Base-by-base conservation (phyloP, 768 basidiomycete species). In the Lactifluus pinguis region DNA sequence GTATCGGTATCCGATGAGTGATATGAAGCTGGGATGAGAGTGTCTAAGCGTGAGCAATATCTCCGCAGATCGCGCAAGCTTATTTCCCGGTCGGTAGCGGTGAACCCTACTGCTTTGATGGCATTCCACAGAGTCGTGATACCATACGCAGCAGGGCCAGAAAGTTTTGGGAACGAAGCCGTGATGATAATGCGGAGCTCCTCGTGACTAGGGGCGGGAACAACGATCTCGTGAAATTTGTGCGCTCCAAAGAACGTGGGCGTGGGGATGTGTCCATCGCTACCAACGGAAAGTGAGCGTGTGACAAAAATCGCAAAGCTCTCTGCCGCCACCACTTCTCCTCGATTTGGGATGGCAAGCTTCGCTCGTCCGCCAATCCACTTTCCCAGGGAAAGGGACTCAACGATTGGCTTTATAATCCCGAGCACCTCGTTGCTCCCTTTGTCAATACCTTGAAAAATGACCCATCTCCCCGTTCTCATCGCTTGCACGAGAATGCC, bases 291-390 rank as follows among this genome's bases (percentile, higher is more conserved):
- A 4, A 82, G 72, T 1, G 92, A 94, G 51, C 95, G 76, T 6
- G 95, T 98, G 0, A 91, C 94, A 68, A 98, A 97, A 15, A 99
- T 70, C 42, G 86, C 83, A 72, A 98, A 99, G 19, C 79, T 78
- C 48, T 89, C 83, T 19, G 83, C 81, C 0, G 93, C 95, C 57
- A 82, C 78, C 34, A 97, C 83, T 38, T 74, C 76, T 6, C 88
- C 89, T 51, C 84, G 81, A 53, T 86, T 83, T 1, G 93, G 88
- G 15, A 95, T 78, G 11, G 87, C 79, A 48, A 98, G 72, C 34
- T 73, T 76, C 13, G 85, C 90, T 53, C 80, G 76, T 51, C 76
- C 82, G 57, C 95, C 91, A 59, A 94, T 82, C 82, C 84, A 85
- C 62, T 89, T 86, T 29, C 83, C 83, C 17, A 79, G 70, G 4